Percentiles rank a stretch among this genome's conserved stretches.
Evolutionary conservation across 345 rosid species (phyloP).

Genomic region (Firmiana major): DNA sequence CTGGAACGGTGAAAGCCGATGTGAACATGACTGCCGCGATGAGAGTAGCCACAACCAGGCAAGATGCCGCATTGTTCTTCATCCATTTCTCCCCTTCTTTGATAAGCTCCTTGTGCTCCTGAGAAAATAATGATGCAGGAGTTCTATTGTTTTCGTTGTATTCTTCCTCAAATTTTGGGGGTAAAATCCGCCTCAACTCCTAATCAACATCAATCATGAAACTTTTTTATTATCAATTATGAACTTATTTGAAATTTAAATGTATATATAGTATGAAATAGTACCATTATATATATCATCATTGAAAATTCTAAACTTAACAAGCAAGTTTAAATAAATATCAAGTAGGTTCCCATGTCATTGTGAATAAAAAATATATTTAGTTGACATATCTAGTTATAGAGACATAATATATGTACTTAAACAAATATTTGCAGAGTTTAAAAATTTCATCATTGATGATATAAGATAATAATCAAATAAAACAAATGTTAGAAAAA

Average conservation of each 20-base stretch:
- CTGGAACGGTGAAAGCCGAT: constrained; percentile 41
- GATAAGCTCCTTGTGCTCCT: constrained; percentile 16
- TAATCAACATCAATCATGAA: background rate
- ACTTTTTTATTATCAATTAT: background rate
- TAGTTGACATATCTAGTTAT: too few relatives aligned
- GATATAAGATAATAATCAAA: background rate
- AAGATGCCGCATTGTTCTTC: constrained; percentile 39
- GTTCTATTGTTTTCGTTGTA: constrained; percentile 6
- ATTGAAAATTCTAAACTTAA: too few relatives aligned
- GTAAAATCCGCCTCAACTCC: constrained; percentile 19
- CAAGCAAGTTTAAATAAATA: too few relatives aligned
- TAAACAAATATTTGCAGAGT: too few relatives aligned
- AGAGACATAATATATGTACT: too few relatives aligned
- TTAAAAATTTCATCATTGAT: too few relatives aligned
- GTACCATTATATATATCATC: too few relatives aligned
- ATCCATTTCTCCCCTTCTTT: constrained; percentile 43
- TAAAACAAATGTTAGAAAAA: background rate
- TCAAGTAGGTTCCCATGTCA: too few relatives aligned
- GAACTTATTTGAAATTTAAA: background rate
- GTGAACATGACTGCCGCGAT: constrained; percentile 46
- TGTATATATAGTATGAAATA: too few relatives aligned
- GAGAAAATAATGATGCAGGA: constrained; percentile 19
- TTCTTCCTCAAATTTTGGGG: background rate
- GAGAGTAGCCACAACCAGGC: constrained; percentile 39
- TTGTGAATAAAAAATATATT: too few relatives aligned